Evolutionary conservation across 75 land plant species (phyloP).

Genomic region (Picea sitchensis): DNA sequence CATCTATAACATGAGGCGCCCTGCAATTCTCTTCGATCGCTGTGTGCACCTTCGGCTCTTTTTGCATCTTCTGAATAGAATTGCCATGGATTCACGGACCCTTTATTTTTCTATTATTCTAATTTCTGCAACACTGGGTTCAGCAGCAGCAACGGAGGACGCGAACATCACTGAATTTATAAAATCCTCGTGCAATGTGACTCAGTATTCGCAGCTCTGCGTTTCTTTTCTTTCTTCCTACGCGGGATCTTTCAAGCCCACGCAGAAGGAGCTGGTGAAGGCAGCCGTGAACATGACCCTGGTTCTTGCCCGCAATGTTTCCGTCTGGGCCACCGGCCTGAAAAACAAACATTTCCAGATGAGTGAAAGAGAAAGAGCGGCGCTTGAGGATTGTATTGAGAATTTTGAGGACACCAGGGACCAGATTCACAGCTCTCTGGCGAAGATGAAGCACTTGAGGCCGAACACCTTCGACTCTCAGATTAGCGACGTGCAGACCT

Average conservation of each 20-base stretch:
- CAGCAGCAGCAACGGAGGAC: not conserved
- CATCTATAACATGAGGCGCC: too few species aligned
- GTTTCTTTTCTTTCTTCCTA: conserved; percentile 21
- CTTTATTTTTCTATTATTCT: not conserved
- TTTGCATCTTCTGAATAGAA: not conserved
- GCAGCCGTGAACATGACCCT: not conserved
- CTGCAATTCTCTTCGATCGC: too few species aligned
- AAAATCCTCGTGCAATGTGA: conserved; percentile 17
- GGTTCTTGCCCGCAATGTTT: not conserved
- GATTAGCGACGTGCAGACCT: conserved; percentile 12
- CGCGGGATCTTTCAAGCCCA: conserved; percentile 14
- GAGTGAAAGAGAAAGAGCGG: not conserved
- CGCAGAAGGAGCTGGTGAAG: conserved; percentile 9
- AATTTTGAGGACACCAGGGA: not conserved
- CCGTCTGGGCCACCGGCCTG: not conserved
- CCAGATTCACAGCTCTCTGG: conserved; percentile 1
- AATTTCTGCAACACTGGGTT: not conserved
- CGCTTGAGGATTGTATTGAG: not conserved
- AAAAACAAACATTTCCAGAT: too few species aligned
- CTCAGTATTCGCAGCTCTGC: conserved; percentile 32
- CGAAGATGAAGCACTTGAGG: conserved; percentile 9
- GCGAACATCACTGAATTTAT: conserved; percentile 18
- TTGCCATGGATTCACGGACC: not conserved
- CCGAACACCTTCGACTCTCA: not conserved
- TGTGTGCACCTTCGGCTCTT: not conserved